Base-by-base conservation (phyloP, 352 stramenopile species). In the Phytophthora nicotianae region DNA sequence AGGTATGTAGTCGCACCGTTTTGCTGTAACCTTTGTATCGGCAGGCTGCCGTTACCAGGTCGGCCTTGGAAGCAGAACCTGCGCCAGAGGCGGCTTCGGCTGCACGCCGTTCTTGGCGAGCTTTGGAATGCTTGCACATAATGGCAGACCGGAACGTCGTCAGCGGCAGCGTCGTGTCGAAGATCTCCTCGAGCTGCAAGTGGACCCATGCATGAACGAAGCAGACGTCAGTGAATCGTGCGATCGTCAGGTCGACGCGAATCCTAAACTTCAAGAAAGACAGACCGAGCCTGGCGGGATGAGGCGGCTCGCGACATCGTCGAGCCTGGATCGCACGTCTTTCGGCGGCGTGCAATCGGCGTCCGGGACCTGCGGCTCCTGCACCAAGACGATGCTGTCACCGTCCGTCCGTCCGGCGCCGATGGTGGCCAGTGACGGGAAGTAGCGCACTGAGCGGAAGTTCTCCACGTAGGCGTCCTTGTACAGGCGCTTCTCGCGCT, bases 401-500 rank as follows among this genome's bases (percentile, higher is more conserved):
- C 71, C 75, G 11, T 88, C 65, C 46, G 75, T 66, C 21, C 58
- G 59, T n/a, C 75, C 78, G 8, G 73, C 50, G 21, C 75, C 81
- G 51, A 89, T 81, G 11, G 70, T 68, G 23, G 75, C 77, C 32
- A 90, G 76, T 55, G 79, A 77, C n/a, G 81, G 81, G 66, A 93
- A 93, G 62, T 89, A 72, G 52, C 83, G 81, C 69, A 91, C 76
- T 17, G 79, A 77, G 48, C 79, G 77, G 47, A 90, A 93, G 51
- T 86, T 84, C 45, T 81, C 63, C 24, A 89, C 83, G 49, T 90
- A 88, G 0, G 81, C 81, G 58, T 90, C 77, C 68, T 90, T 91
- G 61, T 89, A 90, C 37, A 87, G 69, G 57, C 80, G 76, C 77
- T 88, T 93, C 55, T 93, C 79, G 67, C 75, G 79, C 65, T 90